These are phyloP conservation scores for Boeremia exigua DNA, from an alignment of 2,329 filamentous ascomycete genomes.

Conservation along the genomic window DNA sequence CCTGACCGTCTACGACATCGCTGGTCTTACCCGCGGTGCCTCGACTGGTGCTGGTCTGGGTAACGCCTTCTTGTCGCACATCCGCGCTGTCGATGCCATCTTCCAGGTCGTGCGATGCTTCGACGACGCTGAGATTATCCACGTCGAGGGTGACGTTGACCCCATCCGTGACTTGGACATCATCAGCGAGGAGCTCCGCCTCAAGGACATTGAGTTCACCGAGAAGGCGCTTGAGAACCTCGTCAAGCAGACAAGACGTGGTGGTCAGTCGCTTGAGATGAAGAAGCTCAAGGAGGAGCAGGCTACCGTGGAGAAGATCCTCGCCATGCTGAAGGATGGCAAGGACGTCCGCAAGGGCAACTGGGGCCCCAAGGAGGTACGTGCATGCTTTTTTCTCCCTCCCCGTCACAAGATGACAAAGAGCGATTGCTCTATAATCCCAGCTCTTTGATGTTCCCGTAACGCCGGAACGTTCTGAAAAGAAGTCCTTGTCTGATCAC, in stretches of 20 bases:
- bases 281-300: conserved; percentile 97
- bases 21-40: conserved; percentile 91
- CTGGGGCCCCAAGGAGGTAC: conserved; percentile 95
- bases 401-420: conserved; percentile 88
- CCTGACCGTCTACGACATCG: conserved; percentile 98
- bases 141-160: conserved; percentile 98
- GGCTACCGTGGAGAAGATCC: conserved; percentile 88
- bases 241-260: conserved; percentile 92
- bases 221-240: conserved; percentile 93
- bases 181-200: conserved; percentile 92
- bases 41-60: conserved; percentile 97
- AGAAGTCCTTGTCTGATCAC: conserved; percentile 74
- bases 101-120: conserved; percentile 97
- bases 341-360: conserved; percentile 92
- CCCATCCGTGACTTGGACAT: conserved; percentile 93
- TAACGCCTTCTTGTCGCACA: conserved; percentile 98
- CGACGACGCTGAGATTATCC: conserved; percentile 98
- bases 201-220: conserved; percentile 98
- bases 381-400: conserved; percentile 41
- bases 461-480: conserved; percentile 88
- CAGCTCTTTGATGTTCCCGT: conserved; percentile 98
- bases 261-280: conserved; percentile 94
- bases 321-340: conserved; percentile 81
- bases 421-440: conserved; percentile 96
- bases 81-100: conserved; percentile 96